Base-by-base conservation (phyloP, 768 basidiomycete genomes). In the Sporobolomyces roseus region DNA sequence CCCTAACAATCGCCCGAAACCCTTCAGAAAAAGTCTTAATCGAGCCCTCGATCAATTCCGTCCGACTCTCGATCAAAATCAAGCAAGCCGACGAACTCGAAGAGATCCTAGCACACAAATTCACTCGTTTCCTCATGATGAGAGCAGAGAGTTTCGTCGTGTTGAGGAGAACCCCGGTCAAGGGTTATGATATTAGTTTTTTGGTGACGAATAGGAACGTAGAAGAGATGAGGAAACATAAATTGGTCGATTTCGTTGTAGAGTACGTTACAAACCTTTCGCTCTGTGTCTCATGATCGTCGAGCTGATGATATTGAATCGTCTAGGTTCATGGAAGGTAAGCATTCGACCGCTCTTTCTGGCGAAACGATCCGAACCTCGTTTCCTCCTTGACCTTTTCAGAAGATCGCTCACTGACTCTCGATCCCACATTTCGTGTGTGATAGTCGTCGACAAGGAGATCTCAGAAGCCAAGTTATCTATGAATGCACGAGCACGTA, bases 21-120 rank as follows among this genome's bases (percentile, higher is more conserved):
- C 93, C 97, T 81, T 90, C 93, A 75, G 96, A 99, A 78, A 88
- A 90, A 68, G 96, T 98, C 75, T 82, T 99, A 74, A 91, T 99
- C 80, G 96, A 99, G 79, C 89, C 96, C 3, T 93, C 91, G 3
- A 86, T 98, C 81, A 99, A 99, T 81, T 94, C 93, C 2, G 90
- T 98, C 78, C 87, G 96, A 48, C 83, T 99, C 66, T 92, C 89
- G 80, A 98, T 99, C 81, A 92, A 88, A 82, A 97, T 99, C 78
- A 99, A 99, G 79, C 96, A 99, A 78, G 93, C 96, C 38, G 96
- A 99, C 79, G 96, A 99, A 81, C 94, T 97, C 70, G 96, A 99
- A 78, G 86, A 89, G 58, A 96, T 98, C 75, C 82, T 99, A 45
- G 96, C 93, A 78, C 91, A 97, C 82, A 93, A 98, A 79, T 98